Percentiles rank a stretch among this genome's conserved stretches.
phyloP scores from a whole-genome alignment of 2,329 filamentous ascomycete species.

The Microsporum ferrugineum region DNA sequence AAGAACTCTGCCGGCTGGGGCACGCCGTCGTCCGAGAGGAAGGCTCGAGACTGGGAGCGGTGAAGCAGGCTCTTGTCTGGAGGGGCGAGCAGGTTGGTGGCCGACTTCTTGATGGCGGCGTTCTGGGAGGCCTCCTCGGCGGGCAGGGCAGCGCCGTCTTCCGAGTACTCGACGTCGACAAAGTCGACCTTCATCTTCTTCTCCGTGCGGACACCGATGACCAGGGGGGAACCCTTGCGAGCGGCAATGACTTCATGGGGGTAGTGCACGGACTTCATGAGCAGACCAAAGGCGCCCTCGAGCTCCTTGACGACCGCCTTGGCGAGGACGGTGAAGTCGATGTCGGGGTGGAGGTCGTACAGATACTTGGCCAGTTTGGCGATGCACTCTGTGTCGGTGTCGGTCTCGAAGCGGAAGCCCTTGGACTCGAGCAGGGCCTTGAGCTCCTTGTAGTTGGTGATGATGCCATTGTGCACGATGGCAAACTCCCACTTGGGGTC shows the following conservation, averaged over 20 bases:
- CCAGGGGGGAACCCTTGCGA: slow-evolving; percentile 93
- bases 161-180: slow-evolving; percentile 93
- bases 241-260: slow-evolving; percentile 96
- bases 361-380: slow-evolving; percentile 98
- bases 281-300: slow-evolving; percentile 89
- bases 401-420: slow-evolving; percentile 97
- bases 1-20: slow-evolving; percentile 99
- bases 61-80: slow-evolving; percentile 97
- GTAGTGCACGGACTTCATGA: slow-evolving; percentile 98
- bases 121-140: slow-evolving; percentile 95
- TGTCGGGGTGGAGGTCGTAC: slow-evolving; percentile 83
- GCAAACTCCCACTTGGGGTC: slow-evolving; percentile 93
- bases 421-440: slow-evolving; percentile 86
- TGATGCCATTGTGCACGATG: slow-evolving; percentile 98
- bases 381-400: slow-evolving; percentile 98
- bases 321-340: slow-evolving; percentile 91
- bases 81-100: slow-evolving; percentile 64
- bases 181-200: slow-evolving; percentile 99
- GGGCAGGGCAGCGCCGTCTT: slow-evolving; percentile 72
- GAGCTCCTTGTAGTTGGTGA: slow-evolving; percentile 99
- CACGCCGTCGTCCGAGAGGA: slow-evolving; percentile 96
- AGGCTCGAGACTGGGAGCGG: slow-evolving; percentile 94
- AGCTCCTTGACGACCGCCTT: slow-evolving; percentile 98
- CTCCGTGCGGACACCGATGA: slow-evolving; percentile 91
- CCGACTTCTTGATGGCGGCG: slow-evolving; percentile 84